Base-by-base conservation (phyloP, 176 grass and related monocot genomes). In the Eragrostis curvula region DNA sequence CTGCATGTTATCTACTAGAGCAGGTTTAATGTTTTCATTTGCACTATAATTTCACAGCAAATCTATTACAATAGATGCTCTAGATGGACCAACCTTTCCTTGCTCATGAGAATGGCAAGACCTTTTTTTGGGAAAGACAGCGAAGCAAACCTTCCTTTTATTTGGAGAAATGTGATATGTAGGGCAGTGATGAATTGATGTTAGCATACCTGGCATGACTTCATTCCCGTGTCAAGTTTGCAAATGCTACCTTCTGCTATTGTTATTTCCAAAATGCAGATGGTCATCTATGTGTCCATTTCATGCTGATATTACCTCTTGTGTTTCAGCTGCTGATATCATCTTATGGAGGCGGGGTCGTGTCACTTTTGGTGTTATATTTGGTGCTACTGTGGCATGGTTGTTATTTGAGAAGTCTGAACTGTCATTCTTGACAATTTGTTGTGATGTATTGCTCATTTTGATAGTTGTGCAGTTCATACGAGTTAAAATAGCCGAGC, bases 341-440 rank as follows among this genome's bases (percentile, higher is more conserved):
- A 91, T 99, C 70, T 83, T 99, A 85, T 99, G 96, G 96, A 91
- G 91, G 81, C 44, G 75, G 27, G 82, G 63, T 61, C 74, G 79
- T 68, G 73, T 89, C 58, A 95, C 96, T 25, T 39, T 82, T 76
- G 85, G 88, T 69, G 76, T 91, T 48, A 86, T 98, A 78, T 79
- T 92, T 56, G 85, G 78, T 70, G 89, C 90, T 70, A 96, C 96
- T 13, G 61, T 87, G 21, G 91, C 86, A 52, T 98, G 96, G 96
- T 90, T 83, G 79, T 59, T 98, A 65, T 96, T 98, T 66, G 90
- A 98, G 85, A 93, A 91, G 62, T 93, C 96, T 70, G 96, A 87
- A 66, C 80, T 98, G 32, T 91, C 96, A 71, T 96, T 95, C 77
- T 88, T 98, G 87, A 95, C 96, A 23, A 91, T 98, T 46, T 98